Conservation (phyloP, 2,329 filamentous ascomycete species). For the Ophiostoma angusticollis region DNA sequence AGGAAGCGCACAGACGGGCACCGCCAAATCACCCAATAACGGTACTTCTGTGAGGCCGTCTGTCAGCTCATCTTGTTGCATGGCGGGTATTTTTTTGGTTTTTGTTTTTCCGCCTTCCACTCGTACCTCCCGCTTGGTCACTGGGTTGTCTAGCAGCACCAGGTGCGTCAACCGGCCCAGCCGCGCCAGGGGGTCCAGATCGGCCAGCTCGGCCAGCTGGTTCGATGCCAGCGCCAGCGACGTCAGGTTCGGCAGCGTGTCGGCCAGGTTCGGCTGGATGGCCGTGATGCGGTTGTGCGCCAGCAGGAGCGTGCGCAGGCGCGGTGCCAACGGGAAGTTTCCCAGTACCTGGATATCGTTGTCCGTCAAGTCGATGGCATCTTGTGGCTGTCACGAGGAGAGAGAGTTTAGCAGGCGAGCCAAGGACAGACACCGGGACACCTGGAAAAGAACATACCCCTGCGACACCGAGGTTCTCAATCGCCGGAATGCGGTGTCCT, state of each 20-base stretch:
- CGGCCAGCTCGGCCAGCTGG: slow-evolving; percentile 68
- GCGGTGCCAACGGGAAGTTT: slow-evolving; percentile 86
- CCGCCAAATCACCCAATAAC: slow-evolving; percentile 81
- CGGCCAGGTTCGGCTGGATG: slow-evolving; percentile 64
- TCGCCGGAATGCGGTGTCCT: slow-evolving; percentile 96
- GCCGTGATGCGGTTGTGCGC: slow-evolving; percentile 76
- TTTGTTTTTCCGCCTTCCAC: too few species aligned
- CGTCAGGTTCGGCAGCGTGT: slow-evolving; percentile 66
- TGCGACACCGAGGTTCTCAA: slow-evolving; percentile 95
- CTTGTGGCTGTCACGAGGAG: slow-evolving; percentile 58
- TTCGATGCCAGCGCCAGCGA: slow-evolving; percentile 78
- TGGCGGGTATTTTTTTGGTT: too few species aligned
- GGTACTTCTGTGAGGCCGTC: slow-evolving; percentile 86
- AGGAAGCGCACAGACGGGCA: slow-evolving; percentile 78
- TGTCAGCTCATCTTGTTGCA: too few species aligned
- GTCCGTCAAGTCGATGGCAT: slow-evolving; percentile 96
- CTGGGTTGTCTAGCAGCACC: slow-evolving; percentile 73
- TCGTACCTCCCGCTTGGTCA: slow-evolving; percentile 80
- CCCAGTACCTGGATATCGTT: slow-evolving; percentile 84
- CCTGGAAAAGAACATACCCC: slow-evolving; percentile 45
- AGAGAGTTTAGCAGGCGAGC: too few species aligned
- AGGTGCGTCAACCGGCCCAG: slow-evolving; percentile 66
- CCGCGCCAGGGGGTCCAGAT: slow-evolving; percentile 65
- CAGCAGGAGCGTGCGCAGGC: slow-evolving; percentile 75
- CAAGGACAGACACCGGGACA: not conserved